Base-by-base conservation (phyloP, 768 basidiomycete species). In the Pulveroboletus ravenelii region DNA sequence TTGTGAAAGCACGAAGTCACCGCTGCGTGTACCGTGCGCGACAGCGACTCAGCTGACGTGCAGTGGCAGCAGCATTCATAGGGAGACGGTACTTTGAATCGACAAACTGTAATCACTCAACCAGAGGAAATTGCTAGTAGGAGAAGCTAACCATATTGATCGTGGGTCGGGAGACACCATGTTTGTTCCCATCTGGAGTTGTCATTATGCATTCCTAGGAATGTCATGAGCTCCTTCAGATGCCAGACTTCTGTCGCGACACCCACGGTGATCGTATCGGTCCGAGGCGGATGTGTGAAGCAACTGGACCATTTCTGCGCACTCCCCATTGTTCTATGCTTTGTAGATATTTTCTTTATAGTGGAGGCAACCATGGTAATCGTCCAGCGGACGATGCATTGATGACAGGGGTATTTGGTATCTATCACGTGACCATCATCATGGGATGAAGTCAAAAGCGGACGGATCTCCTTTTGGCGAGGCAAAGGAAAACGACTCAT, bases 111-210 rank as follows among this genome's bases (percentile, higher is more conserved):
- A 23, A 27, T 18, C 7, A 31, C 6, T 54, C 41, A 38, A 46
- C 39, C 8, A 17, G 23, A 5, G 12, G 17, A 2, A 10, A 6
- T 34, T 8, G 5, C 23, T 25, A 25, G 47, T 9, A 34, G 31
- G 34, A 46, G 3, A 30, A 10, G 7, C 20, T 13, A 7, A 88
- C 85, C 79, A 89, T 89, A 82, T 93, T 94, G 70, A 93, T 85
- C 7, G 76, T 76, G 18, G 74, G 70, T 42, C n/a, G n/a, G n/a
- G n/a, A 92, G 35, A 90, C 90, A 52, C 89, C 90, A 48, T 71
- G 58, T 41, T 86, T 82, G 25, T 75, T 72, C 34, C 87, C 85
- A 37, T 84, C 83, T 57, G 79, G 80, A 64, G 84, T 73, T 31
- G 70, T 74, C 48, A 71, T 4, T 62, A 25, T 15, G 7, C 12